Conservation (phyloP, 495 filamentous ascomycete genomes). For the Lindgomyces ingoldianus region DNA sequence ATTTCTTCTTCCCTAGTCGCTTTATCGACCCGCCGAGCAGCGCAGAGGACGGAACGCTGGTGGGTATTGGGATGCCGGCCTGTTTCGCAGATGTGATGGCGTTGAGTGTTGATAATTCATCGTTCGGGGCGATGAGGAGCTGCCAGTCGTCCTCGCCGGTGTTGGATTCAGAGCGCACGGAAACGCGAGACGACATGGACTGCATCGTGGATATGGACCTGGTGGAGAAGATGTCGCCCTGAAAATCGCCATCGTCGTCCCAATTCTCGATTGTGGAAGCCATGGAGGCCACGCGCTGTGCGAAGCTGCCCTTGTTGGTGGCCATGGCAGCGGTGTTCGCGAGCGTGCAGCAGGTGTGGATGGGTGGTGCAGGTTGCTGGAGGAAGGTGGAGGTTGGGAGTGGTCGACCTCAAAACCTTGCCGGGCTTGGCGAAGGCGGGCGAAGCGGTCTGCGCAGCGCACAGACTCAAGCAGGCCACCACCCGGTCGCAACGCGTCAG, state of each 20-base stretch:
- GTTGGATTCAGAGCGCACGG: slow-evolving; percentile 71
- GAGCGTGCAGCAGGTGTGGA: slow-evolving; percentile 7
- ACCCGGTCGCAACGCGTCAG: slow-evolving; percentile 17
- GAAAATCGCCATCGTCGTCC: slow-evolving; percentile 83
- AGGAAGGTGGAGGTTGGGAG: neutral
- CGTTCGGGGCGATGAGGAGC: slow-evolving; percentile 72
- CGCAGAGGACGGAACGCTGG: slow-evolving; percentile 89
- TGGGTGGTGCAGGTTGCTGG: slow-evolving; percentile 6
- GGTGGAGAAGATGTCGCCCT: slow-evolving; percentile 65
- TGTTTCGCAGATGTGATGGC: slow-evolving; percentile 83
- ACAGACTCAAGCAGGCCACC: neutral
- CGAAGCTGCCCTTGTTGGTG: slow-evolving; percentile 35
- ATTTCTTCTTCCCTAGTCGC: slow-evolving; percentile 76
- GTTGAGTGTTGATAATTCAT: slow-evolving; percentile 75
- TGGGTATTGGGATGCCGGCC: slow-evolving; percentile 89
- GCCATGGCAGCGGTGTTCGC: slow-evolving; percentile 28
- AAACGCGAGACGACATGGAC: slow-evolving; percentile 75
- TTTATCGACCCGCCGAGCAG: slow-evolving; percentile 94
- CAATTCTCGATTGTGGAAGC: slow-evolving; percentile 64
- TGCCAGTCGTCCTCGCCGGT: slow-evolving; percentile 83
- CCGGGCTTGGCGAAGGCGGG: neutral
- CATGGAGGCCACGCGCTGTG: slow-evolving; percentile 34
- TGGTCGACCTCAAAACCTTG: neutral
- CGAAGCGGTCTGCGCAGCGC: slow-evolving; percentile 2
- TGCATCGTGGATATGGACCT: slow-evolving; percentile 65